These are phyloP conservation scores for Talaromyces pinophilus DNA, from an alignment of 2,329 filamentous ascomycete genomes.

Conservation along the genomic window DNA sequence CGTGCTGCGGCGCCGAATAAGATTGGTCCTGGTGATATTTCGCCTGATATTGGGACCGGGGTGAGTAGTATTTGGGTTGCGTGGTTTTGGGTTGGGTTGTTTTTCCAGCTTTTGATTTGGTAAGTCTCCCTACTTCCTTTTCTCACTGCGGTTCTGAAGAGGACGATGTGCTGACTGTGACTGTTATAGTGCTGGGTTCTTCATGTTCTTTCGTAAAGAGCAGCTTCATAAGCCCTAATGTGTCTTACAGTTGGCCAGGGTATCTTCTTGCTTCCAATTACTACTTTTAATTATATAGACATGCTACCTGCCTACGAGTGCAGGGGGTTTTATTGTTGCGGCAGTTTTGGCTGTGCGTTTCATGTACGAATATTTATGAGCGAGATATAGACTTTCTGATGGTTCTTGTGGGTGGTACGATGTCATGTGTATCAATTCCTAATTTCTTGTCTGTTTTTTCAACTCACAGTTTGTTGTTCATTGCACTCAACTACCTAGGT, in stretches of 20 bases:
- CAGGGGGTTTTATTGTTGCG: background rate
- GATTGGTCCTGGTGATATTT: constrained; percentile 62
- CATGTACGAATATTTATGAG: background rate
- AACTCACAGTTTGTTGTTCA: background rate
- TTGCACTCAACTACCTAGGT: background rate
- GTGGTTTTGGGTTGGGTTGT: constrained; percentile 64
- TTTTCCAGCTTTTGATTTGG: constrained; percentile 61
- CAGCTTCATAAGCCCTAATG: constrained; percentile 47
- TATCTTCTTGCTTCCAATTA: background rate
- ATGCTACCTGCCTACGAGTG: background rate
- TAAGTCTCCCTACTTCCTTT: constrained; percentile 45
- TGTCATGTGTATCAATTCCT: background rate
- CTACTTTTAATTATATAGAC: constrained; percentile 1
- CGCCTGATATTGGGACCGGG: constrained; percentile 60
- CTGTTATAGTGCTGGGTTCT: constrained; percentile 39
- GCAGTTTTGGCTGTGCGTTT: background rate
- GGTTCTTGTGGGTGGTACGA: background rate
- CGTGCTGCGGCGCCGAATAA: constrained; percentile 62
- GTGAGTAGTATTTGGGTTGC: constrained; percentile 49
- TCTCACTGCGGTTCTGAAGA: constrained; percentile 25
- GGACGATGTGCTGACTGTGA: background rate
- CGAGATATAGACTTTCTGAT: background rate
- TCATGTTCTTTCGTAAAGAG: constrained; percentile 49
- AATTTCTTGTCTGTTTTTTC: background rate
- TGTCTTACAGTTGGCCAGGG: background rate